Evolutionary conservation across 768 basidiomycete genomes (phyloP), one percentile per base, ranked within the genome.

Genomic region (Trametes cubensis): DNA sequence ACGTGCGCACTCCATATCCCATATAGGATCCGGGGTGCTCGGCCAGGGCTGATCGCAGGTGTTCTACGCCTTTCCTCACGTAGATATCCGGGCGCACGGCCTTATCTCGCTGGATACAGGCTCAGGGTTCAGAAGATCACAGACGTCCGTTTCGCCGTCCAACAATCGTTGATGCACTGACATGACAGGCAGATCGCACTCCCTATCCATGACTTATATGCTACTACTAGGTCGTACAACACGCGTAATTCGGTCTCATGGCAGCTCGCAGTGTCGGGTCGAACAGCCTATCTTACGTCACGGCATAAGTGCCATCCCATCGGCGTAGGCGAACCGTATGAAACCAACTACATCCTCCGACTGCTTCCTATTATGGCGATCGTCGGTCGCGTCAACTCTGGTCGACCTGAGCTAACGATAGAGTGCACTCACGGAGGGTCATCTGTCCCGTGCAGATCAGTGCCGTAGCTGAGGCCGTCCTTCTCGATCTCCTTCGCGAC

Each of bases 401-500:
- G 34, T 11, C 17, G 6, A 25, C n/a, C 18, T 25, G 23, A 18
- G n/a, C 20, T 6, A 14, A 21, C 45, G 20, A 23, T 6, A 40
- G 41, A 42, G 13, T 8, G 47, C 25, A 80, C 86, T 75, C 73
- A 87, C 83, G 76, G 74, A 56, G 80, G 80, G 50, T 81, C 76
- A 47, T 79, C 79, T 11, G 68, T 48, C 54, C 23, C 69, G 8
- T 72, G 66, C 52, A 68, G 46, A 23, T 74, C 72, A 6, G 64
- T 77, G 67, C 71, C 70, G 11, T 73, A 77, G 45, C 82, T 78
- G 54, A 89, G 68, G 0, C 88, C 89, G 65, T 88, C 81, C 57
- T 75, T 76, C 61, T 89, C 88, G 23, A 90, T 82, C 41, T 87
- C 83, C 61, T 76, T 74, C 34, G 82, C 79, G n/a, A 90, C 79